Base-by-base conservation (phyloP, 345 rosid genomes). In the Clausena lansium region DNA sequence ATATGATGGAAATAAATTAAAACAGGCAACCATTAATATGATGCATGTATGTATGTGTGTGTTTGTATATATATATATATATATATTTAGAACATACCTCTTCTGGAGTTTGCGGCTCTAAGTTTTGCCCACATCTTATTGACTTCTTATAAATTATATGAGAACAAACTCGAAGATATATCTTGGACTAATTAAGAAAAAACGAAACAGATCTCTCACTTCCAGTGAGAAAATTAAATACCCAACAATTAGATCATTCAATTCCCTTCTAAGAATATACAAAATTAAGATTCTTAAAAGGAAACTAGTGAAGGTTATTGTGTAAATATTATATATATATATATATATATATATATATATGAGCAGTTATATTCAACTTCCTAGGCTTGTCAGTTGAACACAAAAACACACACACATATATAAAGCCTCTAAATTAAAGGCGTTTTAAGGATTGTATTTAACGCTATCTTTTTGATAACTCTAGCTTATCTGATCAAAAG, bases 111-210 rank as follows among this genome's bases (percentile, higher is more conserved):
- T 38, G 81, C 70, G 71, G 72, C 66, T 77, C 76, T 81, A 63
- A 81, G 75, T 71, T 82, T 84, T 75, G 78, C 74, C 86, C 83
- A 81, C 85, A 78, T 83, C 52, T 65, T 52, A 52, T 52, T 57
- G 66, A 69, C 68, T 39, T 65, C 22, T 39, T 35, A 33, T 50
- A 4, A 58, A 9, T 60, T 33, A 62, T 15, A 11, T 13, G 17
- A 47, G 66, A 57, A 52, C 7, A 55, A 41, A 54, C 6, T 45
- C 13, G 50, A 45, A 11, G 17, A 45, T 3, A 13, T 45, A 62
- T 9, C 59, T 24, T 17, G 2, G 64, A 10, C 57, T 52, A 20
- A 65, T 60, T 45, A 20, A 24, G 13, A 38, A 66, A 27, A 36
- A 71, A 22, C 7, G n/a, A 17, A 11, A 6, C 20, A 63, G 10